These are phyloP conservation scores for Chalaropsis thielavioides DNA, from an alignment of 2,329 filamentous ascomycete genomes.

Conservation along the genomic window DNA sequence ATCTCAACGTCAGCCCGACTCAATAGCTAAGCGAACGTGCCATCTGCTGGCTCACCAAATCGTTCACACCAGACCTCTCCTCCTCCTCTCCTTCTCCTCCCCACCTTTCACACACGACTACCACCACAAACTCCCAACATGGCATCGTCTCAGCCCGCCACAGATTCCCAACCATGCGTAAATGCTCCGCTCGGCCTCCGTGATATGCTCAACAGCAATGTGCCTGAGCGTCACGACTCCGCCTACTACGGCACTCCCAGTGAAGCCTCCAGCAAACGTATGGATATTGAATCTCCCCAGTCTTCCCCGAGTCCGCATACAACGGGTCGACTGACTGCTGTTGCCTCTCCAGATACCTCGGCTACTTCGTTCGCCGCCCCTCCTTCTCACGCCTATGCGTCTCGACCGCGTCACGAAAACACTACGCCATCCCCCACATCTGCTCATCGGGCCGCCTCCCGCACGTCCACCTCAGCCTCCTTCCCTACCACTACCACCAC, in stretches of 20 bases:
- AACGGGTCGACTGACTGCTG: conserved; percentile 18
- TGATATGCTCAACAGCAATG: conserved; percentile 15
- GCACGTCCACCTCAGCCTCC: not conserved
- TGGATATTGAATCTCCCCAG: conserved; percentile 18
- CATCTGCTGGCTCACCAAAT: not conserved
- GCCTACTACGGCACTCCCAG: conserved; percentile 18
- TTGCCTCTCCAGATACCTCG: conserved; percentile 27
- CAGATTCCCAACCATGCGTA: not conserved
- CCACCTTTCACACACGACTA: not conserved
- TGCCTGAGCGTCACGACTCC: conserved; percentile 15
- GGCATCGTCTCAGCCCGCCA: not conserved
- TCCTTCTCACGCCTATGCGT: not conserved
- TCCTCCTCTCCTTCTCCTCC: too few species aligned
- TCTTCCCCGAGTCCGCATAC: conserved; percentile 16
- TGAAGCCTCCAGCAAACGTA: conserved; percentile 18
- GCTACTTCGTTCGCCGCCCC: conserved; percentile 25
- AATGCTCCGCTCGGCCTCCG: conserved; percentile 15
- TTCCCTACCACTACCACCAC: not conserved
- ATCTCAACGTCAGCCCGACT: not conserved
- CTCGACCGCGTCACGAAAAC: conserved; percentile 15
- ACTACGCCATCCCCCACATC: conserved; percentile 35
- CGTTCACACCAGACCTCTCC: too few species aligned
- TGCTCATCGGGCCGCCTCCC: conserved; percentile 31
- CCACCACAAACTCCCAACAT: not conserved
- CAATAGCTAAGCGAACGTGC: not conserved